Evolutionary conservation across 352 stramenopile species (phyloP).

Genomic region (Globisporangium alternatum): DNA sequence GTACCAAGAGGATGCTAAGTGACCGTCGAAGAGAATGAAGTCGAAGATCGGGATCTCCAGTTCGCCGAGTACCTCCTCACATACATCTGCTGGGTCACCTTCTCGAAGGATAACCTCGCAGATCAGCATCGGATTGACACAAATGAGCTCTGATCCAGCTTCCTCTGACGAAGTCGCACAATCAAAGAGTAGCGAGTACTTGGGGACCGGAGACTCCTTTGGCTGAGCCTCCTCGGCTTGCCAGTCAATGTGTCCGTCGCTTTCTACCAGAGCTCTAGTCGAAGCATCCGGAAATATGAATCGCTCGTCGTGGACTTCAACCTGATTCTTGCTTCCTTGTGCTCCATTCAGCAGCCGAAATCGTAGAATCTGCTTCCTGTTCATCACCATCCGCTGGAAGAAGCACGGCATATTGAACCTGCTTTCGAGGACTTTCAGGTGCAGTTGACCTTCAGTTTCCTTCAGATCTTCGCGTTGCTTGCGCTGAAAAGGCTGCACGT

Average conservation of each 20-base stretch:
- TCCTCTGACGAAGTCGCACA: constrained; percentile 3
- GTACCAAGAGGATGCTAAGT: constrained; percentile 37
- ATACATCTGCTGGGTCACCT: background rate
- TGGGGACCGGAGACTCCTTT: background rate
- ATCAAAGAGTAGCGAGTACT: constrained; percentile 11
- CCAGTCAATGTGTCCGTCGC: constrained; percentile 15
- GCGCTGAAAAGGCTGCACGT: constrained; percentile 10
- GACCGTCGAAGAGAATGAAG: constrained; percentile 42
- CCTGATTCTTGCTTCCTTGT: background rate
- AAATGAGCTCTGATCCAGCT: background rate
- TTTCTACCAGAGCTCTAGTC: constrained; percentile 4
- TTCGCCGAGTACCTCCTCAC: constrained; percentile 15
- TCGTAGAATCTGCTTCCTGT: constrained; percentile 12
- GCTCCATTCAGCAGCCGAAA: constrained; percentile 17
- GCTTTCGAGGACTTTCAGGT: constrained; percentile 28
- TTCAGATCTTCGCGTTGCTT: constrained; percentile 8
- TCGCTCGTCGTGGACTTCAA: background rate
- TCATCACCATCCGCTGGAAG: constrained; percentile 21
- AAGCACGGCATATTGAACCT: constrained; percentile 22
- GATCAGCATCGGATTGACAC: constrained; percentile 27
- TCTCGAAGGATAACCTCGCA: constrained; percentile 24
- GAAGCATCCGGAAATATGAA: constrained; percentile 3
- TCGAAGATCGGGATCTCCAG: constrained; percentile 47
- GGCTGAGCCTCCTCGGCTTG: background rate
- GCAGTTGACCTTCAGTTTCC: constrained; percentile 22